Base-by-base conservation (phyloP, 805 yeast species). In the Candida hispaniensis region DNA sequence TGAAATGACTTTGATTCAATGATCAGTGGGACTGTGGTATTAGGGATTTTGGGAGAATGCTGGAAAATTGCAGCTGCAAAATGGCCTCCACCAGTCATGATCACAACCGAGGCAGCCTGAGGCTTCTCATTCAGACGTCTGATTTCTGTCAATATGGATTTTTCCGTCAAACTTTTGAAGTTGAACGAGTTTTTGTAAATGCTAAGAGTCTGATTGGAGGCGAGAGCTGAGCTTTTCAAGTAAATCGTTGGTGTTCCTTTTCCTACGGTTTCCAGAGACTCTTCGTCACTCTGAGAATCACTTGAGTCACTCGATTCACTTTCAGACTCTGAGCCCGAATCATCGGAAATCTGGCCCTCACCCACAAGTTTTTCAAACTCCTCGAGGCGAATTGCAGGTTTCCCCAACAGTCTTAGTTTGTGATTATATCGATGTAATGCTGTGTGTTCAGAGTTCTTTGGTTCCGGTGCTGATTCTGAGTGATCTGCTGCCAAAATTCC, bases 11-110 rank as follows among this genome's bases (percentile, higher is more conserved):
- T 88, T 40, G 38, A 48, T 47, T 10, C 51, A 47, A 30, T 43
- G 32, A 65, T 69, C 12, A 77, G 93, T 11, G 71, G 67, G 61
- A n/a, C 68, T 51, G 9, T 68, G 64, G 35, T 61, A 69, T 19
- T 63, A 60, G 19, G 18, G 24, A 63, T 61, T 41, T 38, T 62
- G 58, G 13, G 76, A 30, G 63, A 63, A 49, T 86, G 96, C 2
- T 83, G 73, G 6, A 91, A 66, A 26, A 91, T 79, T 0, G 95
- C 95, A 12, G 91, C 98, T 0, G 97, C 94, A 62, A 91, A 91
- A 59, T 91, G 96, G 25, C 98, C 98, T 26, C 97, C 96, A 10
- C 96, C 96, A 35, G 91, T 71, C 94, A 91, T 82, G 46, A 91
- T 70, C 8, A 91, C 55, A 1, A 93, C 93, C 4, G 94, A 80